Conservation (phyloP, 192 early-diverging fungal genomes). For the Backusella psychrophila region DNA sequence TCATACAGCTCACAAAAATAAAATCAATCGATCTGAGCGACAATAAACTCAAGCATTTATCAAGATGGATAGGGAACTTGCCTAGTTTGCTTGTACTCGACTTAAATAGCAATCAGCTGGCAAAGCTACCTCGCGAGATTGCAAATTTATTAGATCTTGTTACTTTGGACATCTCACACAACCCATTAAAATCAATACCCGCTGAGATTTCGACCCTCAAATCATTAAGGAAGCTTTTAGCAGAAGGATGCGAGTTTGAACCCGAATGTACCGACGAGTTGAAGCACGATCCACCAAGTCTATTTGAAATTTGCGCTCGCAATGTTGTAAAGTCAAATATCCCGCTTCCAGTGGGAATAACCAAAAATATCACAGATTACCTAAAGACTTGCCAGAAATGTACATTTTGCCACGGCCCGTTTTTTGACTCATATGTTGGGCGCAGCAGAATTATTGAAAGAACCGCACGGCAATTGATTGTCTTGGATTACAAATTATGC, state of each 20-base stretch:
- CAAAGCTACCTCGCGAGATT: constrained; percentile 61
- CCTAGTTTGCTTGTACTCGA: constrained; percentile 64
- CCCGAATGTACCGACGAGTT: constrained; percentile 42
- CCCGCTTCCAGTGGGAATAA: constrained; percentile 46
- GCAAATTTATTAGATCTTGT: constrained; percentile 58
- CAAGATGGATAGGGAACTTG: constrained; percentile 57
- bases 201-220: constrained; percentile 72
- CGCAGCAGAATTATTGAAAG: constrained; percentile 67
- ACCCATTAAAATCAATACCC: constrained; percentile 64
- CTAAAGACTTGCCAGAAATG: constrained; percentile 58
- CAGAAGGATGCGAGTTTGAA: constrained; percentile 55
- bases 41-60: constrained; percentile 65
- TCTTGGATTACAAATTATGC: constrained; percentile 73
- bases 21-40: constrained; percentile 60
- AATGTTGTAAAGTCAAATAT: constrained; percentile 67
- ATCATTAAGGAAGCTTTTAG: constrained; percentile 55
- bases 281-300: constrained; percentile 53
- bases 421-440: constrained; percentile 59
- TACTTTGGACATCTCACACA: constrained; percentile 64
- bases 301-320: constrained; percentile 77
- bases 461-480: constrained; percentile 42
- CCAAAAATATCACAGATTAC: constrained; percentile 62
- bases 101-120: constrained; percentile 59
- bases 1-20: constrained; percentile 64
- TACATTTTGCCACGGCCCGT: constrained; percentile 78